These are phyloP conservation scores for Kalmanozyma brasiliensis DNA, from an alignment of 1,284 basidiomycete species.

Conservation along the genomic window DNA sequence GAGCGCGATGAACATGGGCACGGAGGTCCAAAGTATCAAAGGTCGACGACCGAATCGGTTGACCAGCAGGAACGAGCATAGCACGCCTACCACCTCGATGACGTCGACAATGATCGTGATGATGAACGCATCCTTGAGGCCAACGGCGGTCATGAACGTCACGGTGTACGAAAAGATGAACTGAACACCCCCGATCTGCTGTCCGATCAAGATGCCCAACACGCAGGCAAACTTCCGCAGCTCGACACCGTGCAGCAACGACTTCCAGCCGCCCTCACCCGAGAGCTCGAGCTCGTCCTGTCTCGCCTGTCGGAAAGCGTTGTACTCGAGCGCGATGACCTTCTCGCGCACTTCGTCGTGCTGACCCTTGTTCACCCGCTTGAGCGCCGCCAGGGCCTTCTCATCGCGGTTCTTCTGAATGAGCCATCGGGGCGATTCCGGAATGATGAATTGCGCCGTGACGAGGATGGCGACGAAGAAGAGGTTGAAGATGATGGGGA, in stretches of 20 bases:
- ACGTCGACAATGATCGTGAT: conserved; percentile 68
- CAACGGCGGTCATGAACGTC: conserved; percentile 54
- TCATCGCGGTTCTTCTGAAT: conserved; percentile 68
- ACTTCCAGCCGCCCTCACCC: conserved; percentile 68
- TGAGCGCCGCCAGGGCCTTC: conserved; percentile 68
- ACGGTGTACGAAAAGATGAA: conserved; percentile 69
- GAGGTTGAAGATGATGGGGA: conserved; percentile 70
- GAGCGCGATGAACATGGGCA: conserved; percentile 69
- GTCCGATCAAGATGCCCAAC: conserved; percentile 69
- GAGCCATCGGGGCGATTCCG: conserved; percentile 70
- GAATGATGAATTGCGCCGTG: conserved; percentile 67
- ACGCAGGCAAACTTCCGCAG: conserved; percentile 69
- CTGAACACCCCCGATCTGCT: conserved; percentile 66
- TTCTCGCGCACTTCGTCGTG: conserved; percentile 63
- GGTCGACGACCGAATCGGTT: conserved; percentile 70
- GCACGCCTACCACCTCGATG: conserved; percentile 69
- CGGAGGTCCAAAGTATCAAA: conserved; percentile 68
- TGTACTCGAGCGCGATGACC: conserved; percentile 65
- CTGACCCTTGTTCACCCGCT: conserved; percentile 69
- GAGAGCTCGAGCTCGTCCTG: conserved; percentile 68
- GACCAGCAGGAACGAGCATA: conserved; percentile 69
- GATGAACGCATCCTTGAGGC: conserved; percentile 68
- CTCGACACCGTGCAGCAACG: conserved; percentile 66
- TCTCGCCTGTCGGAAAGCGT: conserved; percentile 68
- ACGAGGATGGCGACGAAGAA: conserved; percentile 68